A percentile compares a stretch with the other conserved stretches of the same genome.
phyloP scores from a whole-genome alignment of 148 eudicot genomes.

The Fallopia convolvulus region DNA sequence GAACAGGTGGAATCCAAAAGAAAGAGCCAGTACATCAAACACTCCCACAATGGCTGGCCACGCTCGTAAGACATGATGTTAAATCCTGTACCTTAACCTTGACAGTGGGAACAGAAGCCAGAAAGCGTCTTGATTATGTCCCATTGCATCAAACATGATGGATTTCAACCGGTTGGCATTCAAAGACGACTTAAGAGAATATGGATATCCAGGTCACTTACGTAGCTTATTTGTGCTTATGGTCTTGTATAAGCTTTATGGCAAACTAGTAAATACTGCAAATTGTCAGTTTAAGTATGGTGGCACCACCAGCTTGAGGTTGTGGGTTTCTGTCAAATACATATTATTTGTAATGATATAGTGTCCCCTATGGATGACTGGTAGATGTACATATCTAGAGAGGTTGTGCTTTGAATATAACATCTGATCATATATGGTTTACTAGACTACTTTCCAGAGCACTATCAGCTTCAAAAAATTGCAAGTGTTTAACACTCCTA shows the following conservation, averaged over 20 bases:
- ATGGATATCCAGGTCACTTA: not conserved
- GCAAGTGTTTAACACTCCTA: not conserved
- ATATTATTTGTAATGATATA: not conserved
- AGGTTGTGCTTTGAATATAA: no score
- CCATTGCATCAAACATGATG: no score
- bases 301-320: not conserved
- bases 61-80: conserved; percentile 11
- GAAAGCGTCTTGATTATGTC: not conserved
- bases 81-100: not conserved
- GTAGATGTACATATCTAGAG: no score
- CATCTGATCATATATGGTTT: not conserved
- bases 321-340: not conserved
- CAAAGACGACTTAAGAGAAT: not conserved
- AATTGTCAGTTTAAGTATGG: not conserved
- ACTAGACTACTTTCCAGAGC: not conserved
- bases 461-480: not conserved
- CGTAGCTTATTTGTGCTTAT: not conserved
- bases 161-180: not conserved
- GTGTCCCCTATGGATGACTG: not conserved
- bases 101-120: not conserved
- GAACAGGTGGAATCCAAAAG: conserved; percentile 45
- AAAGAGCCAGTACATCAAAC: conserved; percentile 27
- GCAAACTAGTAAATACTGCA: no score
- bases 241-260: not conserved
- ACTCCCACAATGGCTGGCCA: conserved; percentile 53